phyloP scores from a whole-genome alignment of 371 early-diverging fungal species.

The Phascolomyces articulosus region DNA sequence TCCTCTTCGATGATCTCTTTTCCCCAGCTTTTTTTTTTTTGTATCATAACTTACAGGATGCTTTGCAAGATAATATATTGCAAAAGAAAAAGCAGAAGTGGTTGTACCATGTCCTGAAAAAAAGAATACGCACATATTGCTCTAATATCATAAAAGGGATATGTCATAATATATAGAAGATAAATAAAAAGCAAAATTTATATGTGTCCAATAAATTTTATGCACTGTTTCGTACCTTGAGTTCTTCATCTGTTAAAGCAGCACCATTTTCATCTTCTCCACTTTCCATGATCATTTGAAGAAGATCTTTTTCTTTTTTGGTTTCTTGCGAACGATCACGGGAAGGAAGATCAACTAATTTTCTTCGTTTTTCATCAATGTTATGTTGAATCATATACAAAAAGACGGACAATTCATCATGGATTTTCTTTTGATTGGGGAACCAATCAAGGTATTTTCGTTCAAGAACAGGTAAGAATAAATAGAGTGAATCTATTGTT shows the following conservation, averaged over 20 bases:
- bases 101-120: constrained; percentile 40
- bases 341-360: neutral
- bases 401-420: constrained; percentile 23
- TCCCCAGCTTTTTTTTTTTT: too few species aligned
- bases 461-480: constrained; percentile 51
- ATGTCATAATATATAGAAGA: too few species aligned
- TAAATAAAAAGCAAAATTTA: too few species aligned
- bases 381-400: constrained; percentile 34
- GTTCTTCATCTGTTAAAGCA: constrained; percentile 17
- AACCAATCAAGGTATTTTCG: constrained; percentile 22
- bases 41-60: constrained; percentile 17
- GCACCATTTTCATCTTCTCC: constrained; percentile 24
- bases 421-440: constrained; percentile 29
- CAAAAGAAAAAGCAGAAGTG: constrained; percentile 25
- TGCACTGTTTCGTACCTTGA: too few species aligned
- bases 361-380: constrained; percentile 34
- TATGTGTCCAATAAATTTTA: too few species aligned
- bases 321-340: constrained; percentile 12
- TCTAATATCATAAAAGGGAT: constrained; percentile 18
- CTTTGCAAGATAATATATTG: constrained; percentile 33
- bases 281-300: constrained; percentile 47
- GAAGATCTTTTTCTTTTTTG: constrained; percentile 36
- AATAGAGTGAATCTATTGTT: constrained; percentile 34
- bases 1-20: too few species aligned
- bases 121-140: constrained; percentile 22